A percentile compares a stretch with the other conserved stretches of the same genome.
Conservation (phyloP, 306 rosid species). For the Cercis canadensis region DNA sequence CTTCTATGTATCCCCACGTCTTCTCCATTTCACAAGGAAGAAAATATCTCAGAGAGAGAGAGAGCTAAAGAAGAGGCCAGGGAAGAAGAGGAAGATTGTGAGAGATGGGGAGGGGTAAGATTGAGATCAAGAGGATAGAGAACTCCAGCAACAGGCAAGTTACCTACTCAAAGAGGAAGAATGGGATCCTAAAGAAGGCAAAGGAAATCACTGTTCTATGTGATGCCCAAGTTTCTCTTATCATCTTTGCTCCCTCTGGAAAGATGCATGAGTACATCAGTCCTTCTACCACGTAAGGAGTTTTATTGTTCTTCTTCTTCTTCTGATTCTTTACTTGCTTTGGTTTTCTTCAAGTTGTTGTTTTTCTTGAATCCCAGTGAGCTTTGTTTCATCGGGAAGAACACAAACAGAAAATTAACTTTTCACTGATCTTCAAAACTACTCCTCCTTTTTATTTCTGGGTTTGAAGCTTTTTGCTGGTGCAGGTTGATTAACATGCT, state of each 20-base stretch:
- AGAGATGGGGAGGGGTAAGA: conserved; percentile 94
- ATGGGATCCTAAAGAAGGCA: conserved; percentile 86
- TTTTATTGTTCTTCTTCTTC: background rate
- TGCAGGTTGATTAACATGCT: conserved; percentile 68
- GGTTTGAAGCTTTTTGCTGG: conserved; percentile 13
- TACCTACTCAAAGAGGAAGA: conserved; percentile 84
- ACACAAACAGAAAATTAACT: background rate
- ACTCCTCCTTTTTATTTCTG: background rate
- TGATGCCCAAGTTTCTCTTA: conserved; percentile 81
- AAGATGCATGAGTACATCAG: conserved; percentile 77
- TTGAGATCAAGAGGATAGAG: conserved; percentile 94
- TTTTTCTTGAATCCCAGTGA: background rate
- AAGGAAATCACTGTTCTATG: conserved; percentile 84
- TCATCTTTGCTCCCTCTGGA: conserved; percentile 64
- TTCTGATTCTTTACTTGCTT: background rate
- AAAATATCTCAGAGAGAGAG: conserved; percentile 2
- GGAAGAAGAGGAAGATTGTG: background rate
- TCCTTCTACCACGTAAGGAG: conserved; percentile 66
- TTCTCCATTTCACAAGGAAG: conserved; percentile 35
- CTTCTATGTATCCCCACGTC: conserved; percentile 9
- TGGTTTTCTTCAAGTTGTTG: background rate
- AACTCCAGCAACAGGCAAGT: conserved; percentile 87
- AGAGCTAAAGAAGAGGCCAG: background rate
- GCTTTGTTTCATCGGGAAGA: conserved; percentile 16
- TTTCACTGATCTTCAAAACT: background rate